Evolutionary conservation across 257 asterid genomes (phyloP).

Genomic region (Solanum neorickii): DNA sequence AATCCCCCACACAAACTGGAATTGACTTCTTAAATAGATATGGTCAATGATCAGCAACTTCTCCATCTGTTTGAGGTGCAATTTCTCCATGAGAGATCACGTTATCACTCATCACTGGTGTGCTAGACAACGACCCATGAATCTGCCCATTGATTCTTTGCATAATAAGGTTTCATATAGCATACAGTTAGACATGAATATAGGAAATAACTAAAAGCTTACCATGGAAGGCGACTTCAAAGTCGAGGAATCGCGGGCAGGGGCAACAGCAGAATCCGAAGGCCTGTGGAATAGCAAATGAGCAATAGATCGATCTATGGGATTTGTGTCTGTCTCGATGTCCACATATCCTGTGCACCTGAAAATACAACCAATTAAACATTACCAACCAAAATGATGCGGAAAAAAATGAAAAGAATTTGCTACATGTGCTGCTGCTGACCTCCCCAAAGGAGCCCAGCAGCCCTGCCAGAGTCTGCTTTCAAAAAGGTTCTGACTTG

Average conservation of each 20-base stretch:
- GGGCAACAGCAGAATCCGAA: constrained; percentile 24
- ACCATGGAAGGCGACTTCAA: constrained; percentile 31
- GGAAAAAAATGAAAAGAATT: background rate
- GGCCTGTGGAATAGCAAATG: constrained; percentile 73
- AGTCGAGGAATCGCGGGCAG: constrained; percentile 17
- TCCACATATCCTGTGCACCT: constrained; percentile 45
- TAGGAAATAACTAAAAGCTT: constrained; percentile 1
- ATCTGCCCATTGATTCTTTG: constrained; percentile 28
- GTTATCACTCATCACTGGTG: constrained; percentile 19
- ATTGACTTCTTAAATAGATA: background rate
- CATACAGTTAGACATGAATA: background rate
- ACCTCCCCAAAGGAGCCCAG: background rate
- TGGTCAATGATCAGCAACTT: constrained; percentile 2
- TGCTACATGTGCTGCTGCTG: background rate
- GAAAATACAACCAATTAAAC: background rate
- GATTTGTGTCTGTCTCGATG: constrained; percentile 74
- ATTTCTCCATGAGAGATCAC: constrained; percentile 14
- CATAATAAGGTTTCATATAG: constrained; percentile 2
- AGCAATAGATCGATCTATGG: constrained; percentile 81
- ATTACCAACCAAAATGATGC: background rate
- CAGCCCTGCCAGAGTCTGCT: background rate
- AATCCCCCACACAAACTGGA: background rate
- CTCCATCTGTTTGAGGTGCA: constrained; percentile 6
- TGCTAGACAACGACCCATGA: constrained; percentile 19
- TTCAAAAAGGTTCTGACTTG: background rate